phyloP scores from a whole-genome alignment of 768 basidiomycete species.

The Kwoniella mangroviensis region DNA sequence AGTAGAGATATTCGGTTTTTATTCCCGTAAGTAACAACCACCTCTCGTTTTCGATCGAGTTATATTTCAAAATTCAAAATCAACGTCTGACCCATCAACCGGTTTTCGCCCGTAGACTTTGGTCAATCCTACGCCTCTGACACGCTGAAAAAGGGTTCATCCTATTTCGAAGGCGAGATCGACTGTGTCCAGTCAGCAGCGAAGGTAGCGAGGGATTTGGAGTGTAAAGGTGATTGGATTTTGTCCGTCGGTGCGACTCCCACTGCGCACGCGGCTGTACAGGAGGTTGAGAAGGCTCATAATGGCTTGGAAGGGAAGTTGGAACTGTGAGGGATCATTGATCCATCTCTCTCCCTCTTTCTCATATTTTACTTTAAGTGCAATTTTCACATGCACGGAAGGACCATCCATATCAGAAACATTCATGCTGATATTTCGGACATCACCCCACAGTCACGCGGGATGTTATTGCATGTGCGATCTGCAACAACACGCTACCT shows the following conservation, averaged over 20 bases:
- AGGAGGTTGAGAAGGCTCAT: constrained; percentile 59
- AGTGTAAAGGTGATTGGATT: constrained; percentile 64
- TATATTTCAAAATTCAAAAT: too few relatives aligned
- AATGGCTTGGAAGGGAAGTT: constrained; percentile 66
- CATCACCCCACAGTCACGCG: constrained; percentile 40
- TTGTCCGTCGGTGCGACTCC: constrained; percentile 87
- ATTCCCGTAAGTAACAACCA: constrained; percentile 66
- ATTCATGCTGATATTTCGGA: neutral
- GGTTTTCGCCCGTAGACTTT: constrained; percentile 25
- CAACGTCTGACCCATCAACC: too few relatives aligned
- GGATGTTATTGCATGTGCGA: constrained; percentile 77
- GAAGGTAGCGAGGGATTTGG: constrained; percentile 60
- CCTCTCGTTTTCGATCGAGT: too few relatives aligned
- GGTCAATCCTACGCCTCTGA: constrained; percentile 71
- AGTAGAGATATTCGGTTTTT: constrained; percentile 78
- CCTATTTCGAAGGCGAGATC: constrained; percentile 72
- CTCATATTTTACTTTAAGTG: neutral
- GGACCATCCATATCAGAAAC: neutral
- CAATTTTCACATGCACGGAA: neutral
- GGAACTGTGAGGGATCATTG: constrained; percentile 69
- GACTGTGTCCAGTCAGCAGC: constrained; percentile 72
- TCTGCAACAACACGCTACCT: constrained; percentile 79
- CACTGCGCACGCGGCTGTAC: constrained; percentile 74
- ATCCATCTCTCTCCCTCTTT: neutral
- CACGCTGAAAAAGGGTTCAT: constrained; percentile 68